Evolutionary conservation across 345 rosid genomes (phyloP).

Genomic region (Erysimum cheiranthoides): DNA sequence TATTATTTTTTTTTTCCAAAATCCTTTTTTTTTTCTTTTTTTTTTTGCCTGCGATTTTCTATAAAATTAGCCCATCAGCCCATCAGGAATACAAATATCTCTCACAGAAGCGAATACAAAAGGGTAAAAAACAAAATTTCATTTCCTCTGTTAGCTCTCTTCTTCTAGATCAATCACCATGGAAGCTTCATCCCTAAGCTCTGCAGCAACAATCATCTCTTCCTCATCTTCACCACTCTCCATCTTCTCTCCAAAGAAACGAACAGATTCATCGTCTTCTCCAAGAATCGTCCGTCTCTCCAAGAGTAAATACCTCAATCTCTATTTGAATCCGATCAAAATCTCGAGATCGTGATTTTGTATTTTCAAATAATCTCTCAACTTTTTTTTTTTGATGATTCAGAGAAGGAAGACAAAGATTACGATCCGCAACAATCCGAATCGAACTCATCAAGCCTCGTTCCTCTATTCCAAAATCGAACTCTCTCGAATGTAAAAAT

Average conservation of each 20-base stretch:
- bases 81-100: no score
- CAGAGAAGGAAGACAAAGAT: conserved; percentile 60
- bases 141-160: conserved; percentile 21
- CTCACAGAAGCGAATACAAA: neutral
- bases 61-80: no score
- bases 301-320: conserved; percentile 50
- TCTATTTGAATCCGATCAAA: conserved; percentile 3
- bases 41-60: no score
- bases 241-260: conserved; percentile 59
- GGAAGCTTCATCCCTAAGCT: conserved; percentile 60
- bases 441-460: conserved; percentile 62
- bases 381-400: neutral
- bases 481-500: conserved; percentile 62
- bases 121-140: conserved; percentile 2
- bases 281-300: conserved; percentile 58
- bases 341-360: conserved; percentile 5
- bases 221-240: conserved; percentile 60
- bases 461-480: conserved; percentile 62
- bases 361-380: neutral
- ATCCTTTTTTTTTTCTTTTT: no score
- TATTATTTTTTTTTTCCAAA: no score
- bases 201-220: conserved; percentile 59
- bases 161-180: conserved; percentile 48
- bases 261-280: conserved; percentile 45
- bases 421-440: conserved; percentile 62